These are phyloP conservation scores for Colletotrichum navitas DNA, from an alignment of 2,329 filamentous ascomycete species.

Conservation along the genomic window DNA sequence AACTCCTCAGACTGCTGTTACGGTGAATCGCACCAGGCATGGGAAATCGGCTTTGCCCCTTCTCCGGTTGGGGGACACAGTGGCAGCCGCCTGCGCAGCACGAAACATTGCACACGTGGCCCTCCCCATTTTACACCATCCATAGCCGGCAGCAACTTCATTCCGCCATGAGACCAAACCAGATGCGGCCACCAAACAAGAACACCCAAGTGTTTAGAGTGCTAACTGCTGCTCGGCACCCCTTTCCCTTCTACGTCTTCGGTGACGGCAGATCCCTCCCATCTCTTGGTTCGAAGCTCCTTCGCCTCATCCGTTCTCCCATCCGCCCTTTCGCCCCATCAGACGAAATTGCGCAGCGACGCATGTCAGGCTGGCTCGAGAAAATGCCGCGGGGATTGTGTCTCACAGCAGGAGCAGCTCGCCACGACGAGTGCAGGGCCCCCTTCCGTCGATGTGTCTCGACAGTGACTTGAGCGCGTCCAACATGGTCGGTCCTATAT, in stretches of 20 bases:
- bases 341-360: slow-evolving; percentile 12
- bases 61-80: not conserved
- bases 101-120: slow-evolving; percentile 4
- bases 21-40: not conserved
- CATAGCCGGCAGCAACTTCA: not conserved
- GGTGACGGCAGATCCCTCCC: slow-evolving; percentile 6
- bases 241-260: not conserved
- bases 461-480: not conserved
- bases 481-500: not conserved
- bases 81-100: not conserved
- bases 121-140: not conserved
- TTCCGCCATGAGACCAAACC: slow-evolving; percentile 17
- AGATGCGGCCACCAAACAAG: not conserved
- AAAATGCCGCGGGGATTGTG: slow-evolving; percentile 13
- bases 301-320: not conserved
- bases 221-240: not conserved
- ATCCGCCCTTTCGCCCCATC: not conserved
- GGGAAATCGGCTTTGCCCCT: not conserved
- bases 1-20: slow-evolving; percentile 3
- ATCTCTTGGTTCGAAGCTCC: slow-evolving; percentile 1
- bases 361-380: not conserved
- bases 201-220: not conserved
- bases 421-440: not conserved
- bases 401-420: slow-evolving; percentile 14
- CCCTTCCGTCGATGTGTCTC: not conserved